Percentiles rank a stretch among this genome's conserved stretches.
Conservation (phyloP, 2,329 filamentous ascomycete genomes). For the Macrophomina phaseolina region DNA sequence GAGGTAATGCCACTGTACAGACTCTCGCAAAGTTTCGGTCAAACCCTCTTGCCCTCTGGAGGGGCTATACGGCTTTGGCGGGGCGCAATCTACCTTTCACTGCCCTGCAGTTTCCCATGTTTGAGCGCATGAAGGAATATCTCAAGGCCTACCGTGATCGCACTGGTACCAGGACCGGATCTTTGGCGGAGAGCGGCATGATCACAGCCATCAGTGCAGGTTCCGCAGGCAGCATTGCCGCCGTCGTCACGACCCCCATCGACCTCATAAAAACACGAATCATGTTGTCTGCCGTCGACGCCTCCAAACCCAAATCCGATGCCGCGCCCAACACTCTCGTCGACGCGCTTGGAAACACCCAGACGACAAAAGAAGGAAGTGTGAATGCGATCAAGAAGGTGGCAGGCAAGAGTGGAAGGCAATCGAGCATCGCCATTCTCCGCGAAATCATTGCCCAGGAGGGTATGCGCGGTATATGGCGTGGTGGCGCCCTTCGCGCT, state of each 20-base stretch:
- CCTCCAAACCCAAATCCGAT: conserved; percentile 30
- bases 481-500: conserved; percentile 74
- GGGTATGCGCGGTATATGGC: conserved; percentile 76
- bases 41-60: conserved; percentile 62
- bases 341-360: conserved; percentile 21
- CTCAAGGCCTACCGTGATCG: conserved; percentile 56
- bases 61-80: conserved; percentile 80
- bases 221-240: conserved; percentile 73
- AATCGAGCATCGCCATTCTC: conserved; percentile 61
- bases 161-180: conserved; percentile 44
- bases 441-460: conserved; percentile 68
- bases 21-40: conserved; percentile 63
- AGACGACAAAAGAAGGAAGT: not conserved
- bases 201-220: conserved; percentile 78
- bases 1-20: conserved; percentile 55
- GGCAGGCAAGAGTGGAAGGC: not conserved
- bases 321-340: conserved; percentile 17
- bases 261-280: conserved; percentile 90
- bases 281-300: conserved; percentile 67
- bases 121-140: conserved; percentile 69
- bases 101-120: conserved; percentile 85
- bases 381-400: not conserved
- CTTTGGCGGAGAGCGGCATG: conserved; percentile 68
- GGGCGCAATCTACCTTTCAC: conserved; percentile 87
- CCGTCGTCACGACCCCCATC: conserved; percentile 83